Base-by-base conservation (phyloP, 2,329 filamentous ascomycete genomes). In the Aspergillus spinulosporus region DNA sequence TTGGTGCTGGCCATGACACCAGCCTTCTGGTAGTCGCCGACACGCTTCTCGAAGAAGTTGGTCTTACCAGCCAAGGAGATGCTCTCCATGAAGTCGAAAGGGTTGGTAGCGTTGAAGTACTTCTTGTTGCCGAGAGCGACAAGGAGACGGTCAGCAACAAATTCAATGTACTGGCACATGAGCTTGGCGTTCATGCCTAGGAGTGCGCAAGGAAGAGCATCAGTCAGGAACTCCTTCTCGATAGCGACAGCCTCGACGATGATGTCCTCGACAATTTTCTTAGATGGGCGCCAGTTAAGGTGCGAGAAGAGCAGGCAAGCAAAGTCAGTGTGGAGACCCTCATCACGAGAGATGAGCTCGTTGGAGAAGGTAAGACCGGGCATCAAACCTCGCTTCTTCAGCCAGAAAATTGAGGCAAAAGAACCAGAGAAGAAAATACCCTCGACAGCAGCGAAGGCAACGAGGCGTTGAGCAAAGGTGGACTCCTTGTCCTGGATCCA, bases 41-140 rank as follows among this genome's bases (percentile, higher is more conserved):
- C 94, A 68, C 94, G 91, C 89, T 99, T 99, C 88, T 99, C 94
- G 76, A 99, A 99, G 86, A 99, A 99, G 87, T 99, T 99, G 75
- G 94, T 99, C 89, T 99, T 99, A 78, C 94, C 94, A 51, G 92
- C 90, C 8, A 99, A 85, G 21, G 94, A 97, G 78, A 99, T 99
- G 80, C 96, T 97, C 84, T 99, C 94, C 94, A 99, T 99, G 78
- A 99, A 99, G 83, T 99, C 94, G 75, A 99, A 99, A 74, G 94
- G 94, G 81, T 99, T 99, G 75, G 88, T 85, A 28, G 88, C 82
- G 73, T 94, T 90, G 86, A 96, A 99, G 69, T 89, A 83, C 84
- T 97, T 97, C 68, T 89, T 84, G 78, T 97, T 97, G 70, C 94
- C 94, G 46, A 99, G 89, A 32, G 94, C 88, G 57, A 97, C 82